phyloP scores from a whole-genome alignment of 495 filamentous ascomycete species.

The Neurospora tetraspora region DNA sequence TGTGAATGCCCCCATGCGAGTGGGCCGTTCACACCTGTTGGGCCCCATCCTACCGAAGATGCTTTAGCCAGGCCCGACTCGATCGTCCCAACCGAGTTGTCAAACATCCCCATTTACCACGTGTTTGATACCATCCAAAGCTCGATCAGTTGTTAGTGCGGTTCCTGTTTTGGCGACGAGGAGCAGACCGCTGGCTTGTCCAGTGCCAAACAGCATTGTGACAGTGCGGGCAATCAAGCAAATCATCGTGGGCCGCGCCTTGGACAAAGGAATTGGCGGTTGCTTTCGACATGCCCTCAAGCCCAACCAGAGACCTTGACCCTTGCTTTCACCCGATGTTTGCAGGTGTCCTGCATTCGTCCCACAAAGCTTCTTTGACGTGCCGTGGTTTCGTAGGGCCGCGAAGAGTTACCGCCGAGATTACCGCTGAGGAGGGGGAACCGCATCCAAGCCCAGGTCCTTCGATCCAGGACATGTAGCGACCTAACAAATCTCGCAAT shows the following conservation, averaged over 20 bases:
- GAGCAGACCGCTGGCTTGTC: background rate
- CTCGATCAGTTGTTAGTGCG: background rate
- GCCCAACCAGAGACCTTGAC: background rate
- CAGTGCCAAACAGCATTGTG: background rate
- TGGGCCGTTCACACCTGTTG: background rate
- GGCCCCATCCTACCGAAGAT: background rate
- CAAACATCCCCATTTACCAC: background rate
- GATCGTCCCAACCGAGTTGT: background rate
- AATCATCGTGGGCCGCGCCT: background rate
- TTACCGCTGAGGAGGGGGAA: background rate
- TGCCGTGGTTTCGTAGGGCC: background rate
- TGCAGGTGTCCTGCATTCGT: background rate
- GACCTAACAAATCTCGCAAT: conserved; percentile 8
- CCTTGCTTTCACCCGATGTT: background rate
- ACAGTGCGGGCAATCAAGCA: background rate
- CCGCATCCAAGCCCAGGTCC: background rate
- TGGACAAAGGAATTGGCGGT: background rate
- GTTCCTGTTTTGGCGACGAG: background rate
- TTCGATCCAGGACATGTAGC: conserved; percentile 1
- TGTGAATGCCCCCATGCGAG: background rate
- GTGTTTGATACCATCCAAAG: background rate
- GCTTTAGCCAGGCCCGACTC: background rate
- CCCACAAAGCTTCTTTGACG: background rate
- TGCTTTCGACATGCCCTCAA: background rate
- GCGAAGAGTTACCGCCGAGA: background rate